phyloP scores from a whole-genome alignment of 768 basidiomycete species.

The Dentipellis fragilis region DNA sequence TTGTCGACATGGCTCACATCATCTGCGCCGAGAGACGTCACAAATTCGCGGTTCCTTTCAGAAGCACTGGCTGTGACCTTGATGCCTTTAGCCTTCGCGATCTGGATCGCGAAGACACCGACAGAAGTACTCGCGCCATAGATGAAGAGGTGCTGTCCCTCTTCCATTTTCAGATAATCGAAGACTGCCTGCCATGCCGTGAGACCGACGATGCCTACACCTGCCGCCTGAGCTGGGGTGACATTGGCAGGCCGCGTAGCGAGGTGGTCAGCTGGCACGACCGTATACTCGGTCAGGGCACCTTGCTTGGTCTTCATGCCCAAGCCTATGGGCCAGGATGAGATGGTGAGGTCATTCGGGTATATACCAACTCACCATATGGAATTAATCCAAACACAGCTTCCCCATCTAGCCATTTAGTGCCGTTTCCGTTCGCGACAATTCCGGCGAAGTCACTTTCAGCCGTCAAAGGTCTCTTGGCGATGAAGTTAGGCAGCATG shows the following conservation, averaged over 20 bases:
- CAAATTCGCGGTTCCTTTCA: conserved; percentile 45
- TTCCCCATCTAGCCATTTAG: conserved; percentile 47
- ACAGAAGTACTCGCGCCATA: conserved; percentile 65
- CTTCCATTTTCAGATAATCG: conserved; percentile 29
- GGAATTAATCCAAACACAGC: conserved; percentile 51
- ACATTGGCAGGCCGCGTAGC: conserved; percentile 38
- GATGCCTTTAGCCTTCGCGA: conserved; percentile 57
- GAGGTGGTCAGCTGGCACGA: conserved; percentile 32
- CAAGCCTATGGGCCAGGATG: neutral
- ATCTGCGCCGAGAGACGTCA: conserved; percentile 55
- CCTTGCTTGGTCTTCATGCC: conserved; percentile 26
- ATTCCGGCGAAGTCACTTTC: conserved; percentile 59
- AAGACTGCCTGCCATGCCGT: conserved; percentile 53
- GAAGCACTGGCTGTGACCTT: conserved; percentile 52
- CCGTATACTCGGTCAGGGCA: conserved; percentile 46
- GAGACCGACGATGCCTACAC: conserved; percentile 43
- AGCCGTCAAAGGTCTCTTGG: conserved; percentile 38
- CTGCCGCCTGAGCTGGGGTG: conserved; percentile 47
- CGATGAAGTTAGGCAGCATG: conserved; percentile 34
- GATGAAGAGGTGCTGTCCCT: conserved; percentile 51
- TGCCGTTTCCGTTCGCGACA: conserved; percentile 44
- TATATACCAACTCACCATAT: conserved; percentile 20
- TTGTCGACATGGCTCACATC: conserved; percentile 28
- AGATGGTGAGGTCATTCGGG: neutral
- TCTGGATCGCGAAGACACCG: conserved; percentile 61